Evolutionary conservation across 805 yeast genomes (phyloP).

Genomic region (Kurtzmaniella cleridarum): DNA sequence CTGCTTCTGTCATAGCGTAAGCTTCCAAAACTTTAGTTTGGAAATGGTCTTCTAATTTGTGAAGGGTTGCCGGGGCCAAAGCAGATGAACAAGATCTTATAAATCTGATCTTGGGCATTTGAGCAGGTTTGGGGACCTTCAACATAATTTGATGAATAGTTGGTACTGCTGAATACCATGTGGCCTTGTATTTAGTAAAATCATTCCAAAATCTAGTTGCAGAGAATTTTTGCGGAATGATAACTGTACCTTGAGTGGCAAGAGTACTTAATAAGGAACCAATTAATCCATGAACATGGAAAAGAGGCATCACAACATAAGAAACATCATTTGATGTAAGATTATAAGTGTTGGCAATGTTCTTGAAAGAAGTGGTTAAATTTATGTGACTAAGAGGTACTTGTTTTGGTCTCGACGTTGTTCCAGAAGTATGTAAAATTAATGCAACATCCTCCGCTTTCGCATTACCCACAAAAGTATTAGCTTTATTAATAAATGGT

Average conservation of each 20-base stretch:
- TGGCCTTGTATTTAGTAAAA: slow-evolving; percentile 44
- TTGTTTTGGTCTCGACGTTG: slow-evolving; percentile 73
- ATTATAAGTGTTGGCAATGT: slow-evolving; percentile 55
- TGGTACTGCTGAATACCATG: slow-evolving; percentile 76
- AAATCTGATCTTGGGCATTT: slow-evolving; percentile 53
- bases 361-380: slow-evolving; percentile 52
- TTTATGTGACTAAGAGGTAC: slow-evolving; percentile 67
- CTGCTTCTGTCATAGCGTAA: slow-evolving; percentile 76
- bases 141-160: slow-evolving; percentile 67
- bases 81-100: slow-evolving; percentile 71
- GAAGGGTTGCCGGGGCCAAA: slow-evolving; percentile 60
- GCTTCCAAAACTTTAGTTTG: slow-evolving; percentile 71
- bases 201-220: slow-evolving; percentile 60
- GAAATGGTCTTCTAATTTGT: slow-evolving; percentile 50
- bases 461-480: slow-evolving; percentile 37
- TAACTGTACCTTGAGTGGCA: slow-evolving; percentile 52
- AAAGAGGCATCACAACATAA: slow-evolving; percentile 70
- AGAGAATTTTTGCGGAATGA: slow-evolving; percentile 59
- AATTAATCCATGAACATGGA: slow-evolving; percentile 72
- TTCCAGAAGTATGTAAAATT: slow-evolving; percentile 69
- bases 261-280: slow-evolving; percentile 62
- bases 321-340: slow-evolving; percentile 46
- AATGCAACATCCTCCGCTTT: slow-evolving; percentile 52
- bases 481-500: slow-evolving; percentile 20
- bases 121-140: slow-evolving; percentile 44